Conservation (phyloP, 352 stramenopile species). For the Pythium plurisporium region DNA sequence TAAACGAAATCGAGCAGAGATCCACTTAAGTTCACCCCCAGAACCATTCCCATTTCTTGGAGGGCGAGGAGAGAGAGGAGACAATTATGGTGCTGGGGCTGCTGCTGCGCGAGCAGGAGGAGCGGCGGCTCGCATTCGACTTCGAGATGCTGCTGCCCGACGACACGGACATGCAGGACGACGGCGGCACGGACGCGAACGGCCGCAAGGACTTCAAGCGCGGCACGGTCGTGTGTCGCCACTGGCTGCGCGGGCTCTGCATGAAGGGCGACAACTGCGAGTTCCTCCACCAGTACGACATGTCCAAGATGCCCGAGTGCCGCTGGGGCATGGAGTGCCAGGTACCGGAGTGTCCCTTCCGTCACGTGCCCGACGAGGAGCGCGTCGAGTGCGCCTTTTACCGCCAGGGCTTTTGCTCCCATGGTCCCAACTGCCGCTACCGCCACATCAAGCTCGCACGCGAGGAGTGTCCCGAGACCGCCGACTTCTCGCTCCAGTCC, state of each 20-base stretch:
- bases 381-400: slow-evolving; percentile 97
- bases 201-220: slow-evolving; percentile 88
- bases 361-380: slow-evolving; percentile 95
- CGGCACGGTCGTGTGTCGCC: slow-evolving; percentile 95
- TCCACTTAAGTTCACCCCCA: neutral
- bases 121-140: slow-evolving; percentile 76
- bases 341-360: slow-evolving; percentile 95
- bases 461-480: slow-evolving; percentile 90
- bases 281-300: slow-evolving; percentile 96
- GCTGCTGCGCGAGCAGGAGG: slow-evolving; percentile 74
- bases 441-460: slow-evolving; percentile 90
- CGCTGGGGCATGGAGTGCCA: slow-evolving; percentile 96
- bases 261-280: slow-evolving; percentile 98
- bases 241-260: slow-evolving; percentile 96
- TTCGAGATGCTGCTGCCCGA: slow-evolving; percentile 76
- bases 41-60: neutral
- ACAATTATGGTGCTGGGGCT: slow-evolving; percentile 66
- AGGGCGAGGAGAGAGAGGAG: neutral
- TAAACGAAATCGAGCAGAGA: neutral
- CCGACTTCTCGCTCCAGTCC: slow-evolving; percentile 93
- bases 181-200: slow-evolving; percentile 30
- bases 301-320: slow-evolving; percentile 97
- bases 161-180: slow-evolving; percentile 54
- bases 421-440: slow-evolving; percentile 95
- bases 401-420: slow-evolving; percentile 96